phyloP scores from a whole-genome alignment of 2,329 filamentous ascomycete genomes.

The Aspergillus neotritici region DNA sequence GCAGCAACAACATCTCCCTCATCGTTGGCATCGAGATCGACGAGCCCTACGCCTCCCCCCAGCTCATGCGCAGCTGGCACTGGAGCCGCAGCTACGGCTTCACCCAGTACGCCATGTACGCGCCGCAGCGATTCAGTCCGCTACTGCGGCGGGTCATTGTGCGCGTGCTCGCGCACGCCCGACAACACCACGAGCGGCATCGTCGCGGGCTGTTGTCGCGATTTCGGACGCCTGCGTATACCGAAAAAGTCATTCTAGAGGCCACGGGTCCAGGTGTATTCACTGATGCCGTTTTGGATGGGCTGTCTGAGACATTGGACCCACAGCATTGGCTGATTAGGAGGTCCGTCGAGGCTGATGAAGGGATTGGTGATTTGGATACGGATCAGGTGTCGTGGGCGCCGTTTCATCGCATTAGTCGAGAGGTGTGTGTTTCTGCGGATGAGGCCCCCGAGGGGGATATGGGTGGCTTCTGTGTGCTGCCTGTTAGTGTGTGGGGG shows the following conservation, averaged over 20 bases:
- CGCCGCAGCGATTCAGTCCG: conserved; percentile 31
- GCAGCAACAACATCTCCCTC: conserved; percentile 24
- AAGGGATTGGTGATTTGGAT: conserved; percentile 18
- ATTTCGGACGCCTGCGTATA: conserved; percentile 16
- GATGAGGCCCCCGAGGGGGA: conserved; percentile 39
- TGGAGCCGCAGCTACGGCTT: conserved; percentile 32
- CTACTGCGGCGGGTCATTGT: conserved; percentile 27
- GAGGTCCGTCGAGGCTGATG: conserved; percentile 20
- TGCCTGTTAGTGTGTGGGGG: conserved; percentile 64
- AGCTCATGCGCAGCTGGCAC: conserved; percentile 29
- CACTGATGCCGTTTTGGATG: conserved; percentile 30
- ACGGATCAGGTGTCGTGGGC: conserved; percentile 30
- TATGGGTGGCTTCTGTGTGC: conserved; percentile 78
- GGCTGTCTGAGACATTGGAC: conserved; percentile 24
- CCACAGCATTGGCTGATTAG: conserved; percentile 20
- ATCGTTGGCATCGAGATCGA: conserved; percentile 33
- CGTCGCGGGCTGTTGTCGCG: not conserved
- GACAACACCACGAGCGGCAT: conserved; percentile 17
- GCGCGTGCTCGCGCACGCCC: conserved; percentile 28
- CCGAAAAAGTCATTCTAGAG: conserved; percentile 25
- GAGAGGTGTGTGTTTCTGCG: conserved; percentile 23
- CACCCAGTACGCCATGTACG: conserved; percentile 33
- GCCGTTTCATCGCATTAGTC: conserved; percentile 25
- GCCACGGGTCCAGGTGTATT: conserved; percentile 32
- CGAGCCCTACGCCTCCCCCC: conserved; percentile 29